Percentiles rank a stretch among this genome's conserved stretches.
Evolutionary conservation across 192 early-diverging fungal species (phyloP).

Genomic region (Spizellomyces sp.): DNA sequence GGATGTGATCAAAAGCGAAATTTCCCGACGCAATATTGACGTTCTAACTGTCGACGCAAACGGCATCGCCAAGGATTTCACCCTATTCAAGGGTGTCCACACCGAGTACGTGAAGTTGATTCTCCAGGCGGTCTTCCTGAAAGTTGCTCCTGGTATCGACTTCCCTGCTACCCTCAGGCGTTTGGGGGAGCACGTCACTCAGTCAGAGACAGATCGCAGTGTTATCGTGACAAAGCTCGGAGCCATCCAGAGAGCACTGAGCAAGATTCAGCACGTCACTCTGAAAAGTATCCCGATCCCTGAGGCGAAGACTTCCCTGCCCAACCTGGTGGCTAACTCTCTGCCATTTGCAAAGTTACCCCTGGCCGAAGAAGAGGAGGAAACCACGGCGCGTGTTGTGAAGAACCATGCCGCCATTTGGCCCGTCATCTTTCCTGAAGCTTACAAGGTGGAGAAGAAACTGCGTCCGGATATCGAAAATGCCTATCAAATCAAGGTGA

Average conservation of each 20-base stretch:
- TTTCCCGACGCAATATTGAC: slow-evolving; percentile 54
- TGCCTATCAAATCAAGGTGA: slow-evolving; percentile 64
- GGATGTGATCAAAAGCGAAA: slow-evolving; percentile 57
- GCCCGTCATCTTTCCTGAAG: slow-evolving; percentile 73
- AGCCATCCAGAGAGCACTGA: slow-evolving; percentile 38
- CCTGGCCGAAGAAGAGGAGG: slow-evolving; percentile 45
- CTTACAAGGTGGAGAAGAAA: slow-evolving; percentile 49
- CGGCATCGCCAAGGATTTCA: slow-evolving; percentile 64
- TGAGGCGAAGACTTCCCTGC: slow-evolving; percentile 25
- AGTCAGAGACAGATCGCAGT: slow-evolving; percentile 27
- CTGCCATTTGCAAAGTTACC: slow-evolving; percentile 24
- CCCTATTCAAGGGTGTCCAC: slow-evolving; percentile 47
- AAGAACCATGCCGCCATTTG: slow-evolving; percentile 62
- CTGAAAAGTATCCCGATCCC: not conserved
- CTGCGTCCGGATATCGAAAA: slow-evolving; percentile 69
- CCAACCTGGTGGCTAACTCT: slow-evolving; percentile 24
- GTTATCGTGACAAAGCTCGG: slow-evolving; percentile 40
- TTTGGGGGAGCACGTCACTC: slow-evolving; percentile 14
- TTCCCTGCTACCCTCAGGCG: slow-evolving; percentile 18
- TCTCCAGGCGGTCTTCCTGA: slow-evolving; percentile 58
- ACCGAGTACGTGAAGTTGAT: slow-evolving; percentile 58
- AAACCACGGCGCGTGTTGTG: slow-evolving; percentile 17
- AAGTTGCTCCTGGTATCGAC: slow-evolving; percentile 43
- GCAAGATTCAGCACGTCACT: slow-evolving; percentile 11
- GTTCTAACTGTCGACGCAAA: slow-evolving; percentile 67